A percentile compares a stretch with the other conserved stretches of the same genome.
Conservation (phyloP, 305 asterid species). For the Coffea humblotiana region DNA sequence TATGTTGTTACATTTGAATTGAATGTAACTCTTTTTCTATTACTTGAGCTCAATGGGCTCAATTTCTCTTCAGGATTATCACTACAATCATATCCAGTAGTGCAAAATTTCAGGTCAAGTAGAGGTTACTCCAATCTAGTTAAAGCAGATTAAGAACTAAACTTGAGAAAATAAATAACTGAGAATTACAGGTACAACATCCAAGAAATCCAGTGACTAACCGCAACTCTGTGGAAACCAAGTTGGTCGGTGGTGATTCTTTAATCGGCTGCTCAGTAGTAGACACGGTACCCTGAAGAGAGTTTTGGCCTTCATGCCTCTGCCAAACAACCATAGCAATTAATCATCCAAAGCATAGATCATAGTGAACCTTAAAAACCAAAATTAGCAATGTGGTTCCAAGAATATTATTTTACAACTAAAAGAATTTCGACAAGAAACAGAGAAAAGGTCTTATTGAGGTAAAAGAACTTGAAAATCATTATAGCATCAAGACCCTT, state of each 20-base stretch:
- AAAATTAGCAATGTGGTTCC: background rate
- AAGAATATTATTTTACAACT: background rate
- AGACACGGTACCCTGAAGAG: slow-evolving; percentile 18
- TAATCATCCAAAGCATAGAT: background rate
- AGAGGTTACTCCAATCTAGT: background rate
- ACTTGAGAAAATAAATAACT: background rate
- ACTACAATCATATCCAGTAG: slow-evolving; percentile 35
- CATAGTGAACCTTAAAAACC: slow-evolving; percentile 6
- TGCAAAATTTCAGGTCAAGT: background rate
- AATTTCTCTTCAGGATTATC: slow-evolving; percentile 47
- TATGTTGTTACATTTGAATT: slow-evolving; percentile 68
- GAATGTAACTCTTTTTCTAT: slow-evolving; percentile 72
- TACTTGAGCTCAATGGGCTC: slow-evolving; percentile 44
- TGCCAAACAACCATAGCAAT: slow-evolving; percentile 22
- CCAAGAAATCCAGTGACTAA: slow-evolving; percentile 34
- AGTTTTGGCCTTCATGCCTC: slow-evolving; percentile 26
- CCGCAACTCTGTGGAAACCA: slow-evolving; percentile 42
- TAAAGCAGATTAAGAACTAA: slow-evolving; percentile 11
- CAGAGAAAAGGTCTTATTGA: background rate
- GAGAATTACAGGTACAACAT: slow-evolving; percentile 10
- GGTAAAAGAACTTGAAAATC: background rate
- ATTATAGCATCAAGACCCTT: background rate
- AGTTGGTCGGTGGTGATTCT: slow-evolving; percentile 26
- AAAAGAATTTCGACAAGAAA: background rate
- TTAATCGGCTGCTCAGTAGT: slow-evolving; percentile 28